Evolutionary conservation across 805 yeast species (phyloP), one percentile per base, ranked within the genome.

Genomic region (Saturnispora sanitii): DNA sequence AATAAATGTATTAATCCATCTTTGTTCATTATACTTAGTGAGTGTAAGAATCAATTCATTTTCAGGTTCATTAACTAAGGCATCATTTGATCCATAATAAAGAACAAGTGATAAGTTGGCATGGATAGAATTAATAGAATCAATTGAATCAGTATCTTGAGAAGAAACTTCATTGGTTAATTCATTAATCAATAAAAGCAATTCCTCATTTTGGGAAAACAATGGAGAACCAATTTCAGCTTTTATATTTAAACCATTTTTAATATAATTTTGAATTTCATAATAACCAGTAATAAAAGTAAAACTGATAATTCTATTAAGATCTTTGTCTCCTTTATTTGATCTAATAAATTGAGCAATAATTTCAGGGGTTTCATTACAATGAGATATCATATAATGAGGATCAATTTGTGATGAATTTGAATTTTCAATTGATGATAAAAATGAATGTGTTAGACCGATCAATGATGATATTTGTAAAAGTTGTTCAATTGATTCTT

Each of bases 1-100:
- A 11, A 79, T 67, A 42, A 85, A 58, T 3, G 70, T 64, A 18
- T 65, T 61, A 11, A 81, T 73, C 95, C 95, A 87, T 11, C 50
- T 45, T 27, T 49, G 45, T 39, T 58, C 50, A 33, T 56, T 56
- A 2, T 40, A 26, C 5, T 26, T n/a, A 20, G 55, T 42, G 6
- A 55, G 45, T 1, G 37, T n/a, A 6, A 19, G 7, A 30, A 46
- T 34, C n/a, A n/a, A n/a, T 5, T 37, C 26, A 7, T 31, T 29
- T 29, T 22, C 13, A 27, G 32, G 52, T 9, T 28, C 21, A 3
- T 25, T 8, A 8, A 25, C 8, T 12, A 48, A 21, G 7, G 45
- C 13, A 28, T 54, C 53, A 18, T 46, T 46, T 0, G 49, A 35
- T 17, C 48, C 32, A 41, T 53, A 56, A 40, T 57, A 57, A 8